Base-by-base conservation (phyloP, 1,284 basidiomycete genomes). In the Marasmius oreades region DNA sequence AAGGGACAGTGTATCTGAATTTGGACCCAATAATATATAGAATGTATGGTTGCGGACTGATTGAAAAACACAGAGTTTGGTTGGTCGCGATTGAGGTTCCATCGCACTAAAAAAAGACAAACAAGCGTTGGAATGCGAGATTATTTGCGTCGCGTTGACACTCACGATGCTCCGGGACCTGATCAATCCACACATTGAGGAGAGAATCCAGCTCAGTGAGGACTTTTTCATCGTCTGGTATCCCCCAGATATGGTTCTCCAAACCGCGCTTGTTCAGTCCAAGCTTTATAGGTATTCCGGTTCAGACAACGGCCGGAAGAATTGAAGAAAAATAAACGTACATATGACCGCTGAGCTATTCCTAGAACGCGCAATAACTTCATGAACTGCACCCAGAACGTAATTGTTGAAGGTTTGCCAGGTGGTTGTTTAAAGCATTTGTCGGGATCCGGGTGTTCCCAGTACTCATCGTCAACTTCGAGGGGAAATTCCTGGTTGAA, bases 401-500 rank as follows among this genome's bases (percentile, higher is more conserved):
- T 61, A 3, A 77, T 63, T 3, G 62, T 61, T 23, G 71, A 68
- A 3, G 70, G 69, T 53, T 67, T 65, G 10, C 64, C 68, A 1
- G 67, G 60, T 1, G 79, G 78, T 61, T 68, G 67, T 56, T 63
- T 63, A 55, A 70, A 69, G 2, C 61, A 58, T 22, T 65, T 48
- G 18, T 73, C 67, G 16, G 65, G 67, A 26, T 70, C 67, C 0
- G 71, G 20, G 28, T 52, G 22, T 8, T 56, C 54, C 59, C 59
- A 60, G 42, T 51, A 57, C 23, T 54, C 53, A 66, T 84, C 82
- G 52, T 81, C 76, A 4, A 81, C 74, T 24, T 76, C 75, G 11
- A 77, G 63, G 0, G 80, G 79, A 37, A 76, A 73, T 50, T 77
- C 75, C 11, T 78, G 69, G 61, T 83, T 80, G 62, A 78, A 76